Base-by-base conservation (phyloP, 2,329 filamentous ascomycete species). In the Arthrobotrys sphaeroides region DNA sequence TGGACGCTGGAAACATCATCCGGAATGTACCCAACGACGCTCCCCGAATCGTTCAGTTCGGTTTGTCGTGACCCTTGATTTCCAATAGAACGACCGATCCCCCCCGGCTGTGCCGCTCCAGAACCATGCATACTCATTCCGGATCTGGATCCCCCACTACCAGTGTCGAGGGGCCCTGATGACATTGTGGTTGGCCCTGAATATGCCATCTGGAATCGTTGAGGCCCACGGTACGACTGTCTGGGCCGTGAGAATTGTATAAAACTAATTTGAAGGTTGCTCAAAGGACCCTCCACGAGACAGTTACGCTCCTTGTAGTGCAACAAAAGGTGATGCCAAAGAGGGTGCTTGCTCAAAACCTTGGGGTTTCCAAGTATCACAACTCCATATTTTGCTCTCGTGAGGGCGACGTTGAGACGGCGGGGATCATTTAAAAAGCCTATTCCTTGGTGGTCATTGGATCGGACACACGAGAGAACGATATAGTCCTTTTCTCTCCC, bases 401-500 rank as follows among this genome's bases (percentile, higher is more conserved):
- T 99, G 78, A 99, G 87, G 40, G 94, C 95, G 20, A 99, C 95
- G 81, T 99, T 99, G 80, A 99, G 89, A 86, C 95, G 94, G 78
- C 95, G 92, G 61, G 95, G 95, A 80, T 99, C 95, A 75, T 94
- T 98, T 85, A 99, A 86, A 88, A 99, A 99, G 84, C 95, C 95
- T 80, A 99, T 99, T 78, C 95, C 95, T 83, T 99, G 95, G 82
- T 98, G 96, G 80, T 99, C 95, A 82, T 99, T 99, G 82, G 94
- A 98, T 81, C 95, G 92, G 59, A 99, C 95, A 81, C 95, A 99
- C 77, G 95, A 98, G 31, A 99, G 86, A 40, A 99, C 94, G 80
- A 99, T 99, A 81, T 97, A 99, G 82, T 99, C 95, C 85, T 99
- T 99, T 84, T 99, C 95, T 85, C 95, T 91, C 61, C 95, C 95